Base-by-base conservation (phyloP, 768 basidiomycete genomes). In the Russula sp. region DNA sequence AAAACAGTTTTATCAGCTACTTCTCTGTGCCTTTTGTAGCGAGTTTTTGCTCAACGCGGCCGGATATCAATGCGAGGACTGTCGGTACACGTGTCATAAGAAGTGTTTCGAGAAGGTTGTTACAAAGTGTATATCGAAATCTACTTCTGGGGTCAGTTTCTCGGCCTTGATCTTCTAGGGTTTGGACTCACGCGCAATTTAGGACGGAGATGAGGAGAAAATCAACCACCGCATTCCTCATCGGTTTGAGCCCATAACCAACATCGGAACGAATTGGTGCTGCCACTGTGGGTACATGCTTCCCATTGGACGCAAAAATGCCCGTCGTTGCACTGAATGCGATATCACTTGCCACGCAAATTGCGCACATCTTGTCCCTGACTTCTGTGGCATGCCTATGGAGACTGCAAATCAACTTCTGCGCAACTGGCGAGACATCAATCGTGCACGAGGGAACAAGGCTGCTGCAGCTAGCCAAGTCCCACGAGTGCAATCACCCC, bases 351-450 rank as follows among this genome's bases (percentile, higher is more conserved):
- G 94, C 69, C 97, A 99, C 74, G 93, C 93, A 20, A 90, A 93
- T 66, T 99, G 97, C 75, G 91, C 94, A 1, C 97, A 99, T 73
- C 83, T 98, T 60, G 97, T 99, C 43, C 97, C 97, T 61, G 96
- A 99, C 75, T 98, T 99, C 75, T 99, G 97, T 70, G 97, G 97
- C 46, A 98, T 99, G 95, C 93, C 94, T 41, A 98, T 98, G 96
- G 96, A 98, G 75, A 96, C 92, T 41, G 96, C 97, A 51, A 98
- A 98, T 73, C 85, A 88, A 69, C 80, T 99, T 20, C 81, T 99
- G 54, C 84, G 87, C 54, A 88, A 94, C 73, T 87, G 91, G 82
- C 86, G 89, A 57, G 90, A 92, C 70, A 97, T 97, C 77, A 95
- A 98, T 73, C 81, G 80, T 68, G 75, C 75, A 70, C 83, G 87